Percentiles rank a stretch among this genome's conserved stretches.
These are phyloP conservation scores for Gossypium australe DNA, from an alignment of 345 rosid species.

Conservation along the genomic window DNA sequence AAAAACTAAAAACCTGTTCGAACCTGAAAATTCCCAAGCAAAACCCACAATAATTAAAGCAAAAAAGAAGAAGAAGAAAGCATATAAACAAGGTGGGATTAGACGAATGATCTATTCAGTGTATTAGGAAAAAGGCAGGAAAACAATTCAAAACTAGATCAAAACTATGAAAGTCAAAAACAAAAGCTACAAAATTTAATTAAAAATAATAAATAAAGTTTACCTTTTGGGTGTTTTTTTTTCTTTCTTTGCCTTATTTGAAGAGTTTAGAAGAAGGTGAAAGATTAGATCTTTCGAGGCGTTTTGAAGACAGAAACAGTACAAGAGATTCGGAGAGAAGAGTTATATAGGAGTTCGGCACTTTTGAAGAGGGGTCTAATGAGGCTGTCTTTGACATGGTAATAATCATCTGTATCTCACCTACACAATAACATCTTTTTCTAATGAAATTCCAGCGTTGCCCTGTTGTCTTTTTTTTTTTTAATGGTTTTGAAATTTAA, in stretches of 20 bases:
- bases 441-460: background rate
- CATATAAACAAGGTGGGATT: background rate
- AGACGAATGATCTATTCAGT: conserved; percentile 4
- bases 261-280: background rate
- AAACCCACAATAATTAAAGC: background rate
- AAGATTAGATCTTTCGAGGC: background rate
- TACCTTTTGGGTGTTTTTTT: background rate
- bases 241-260: background rate
- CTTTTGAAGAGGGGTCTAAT: background rate
- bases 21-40: background rate
- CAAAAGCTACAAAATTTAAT: background rate
- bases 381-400: background rate
- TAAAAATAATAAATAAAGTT: background rate
- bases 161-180: background rate
- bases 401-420: background rate
- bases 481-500: background rate
- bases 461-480: background rate
- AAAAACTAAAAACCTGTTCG: background rate
- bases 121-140: background rate
- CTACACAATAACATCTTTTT: background rate
- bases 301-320: background rate
- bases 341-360: background rate
- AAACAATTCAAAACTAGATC: background rate
- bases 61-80: background rate
- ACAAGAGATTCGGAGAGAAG: background rate